phyloP scores from a whole-genome alignment of 192 early-diverging fungal species.

The Linnemannia elongata region DNA sequence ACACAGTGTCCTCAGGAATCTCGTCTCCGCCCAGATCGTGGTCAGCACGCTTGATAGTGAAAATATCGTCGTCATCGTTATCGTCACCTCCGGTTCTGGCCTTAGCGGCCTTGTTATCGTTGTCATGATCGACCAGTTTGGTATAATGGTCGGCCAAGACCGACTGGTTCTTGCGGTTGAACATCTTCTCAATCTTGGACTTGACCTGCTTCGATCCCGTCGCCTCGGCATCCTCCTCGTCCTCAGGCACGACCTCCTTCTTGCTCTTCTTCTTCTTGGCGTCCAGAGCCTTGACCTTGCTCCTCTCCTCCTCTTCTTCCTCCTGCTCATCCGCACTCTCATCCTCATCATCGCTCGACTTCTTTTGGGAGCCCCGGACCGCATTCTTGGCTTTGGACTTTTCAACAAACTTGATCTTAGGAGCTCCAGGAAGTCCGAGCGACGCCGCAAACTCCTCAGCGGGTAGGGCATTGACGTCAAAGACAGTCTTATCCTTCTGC shows the following conservation, averaged over 20 bases:
- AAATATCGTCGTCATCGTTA: constrained; percentile 83
- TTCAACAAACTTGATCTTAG: constrained; percentile 93
- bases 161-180: constrained; percentile 91
- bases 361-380: constrained; percentile 67
- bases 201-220: constrained; percentile 59
- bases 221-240: constrained; percentile 12
- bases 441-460: constrained; percentile 89
- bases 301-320: constrained; percentile 43
- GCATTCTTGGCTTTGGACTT: constrained; percentile 78
- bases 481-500: constrained; percentile 92
- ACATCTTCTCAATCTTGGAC: constrained; percentile 94
- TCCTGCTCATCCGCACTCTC: constrained; percentile 56
- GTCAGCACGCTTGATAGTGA: constrained; percentile 86
- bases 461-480: constrained; percentile 90
- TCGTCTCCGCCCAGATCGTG: constrained; percentile 77
- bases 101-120: constrained; percentile 48
- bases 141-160: constrained; percentile 94
- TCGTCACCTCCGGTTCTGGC: constrained; percentile 36
- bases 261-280: constrained; percentile 54
- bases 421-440: constrained; percentile 94
- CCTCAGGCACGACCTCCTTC: constrained; percentile 51
- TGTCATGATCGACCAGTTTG: constrained; percentile 80
- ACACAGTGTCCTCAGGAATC: constrained; percentile 46
- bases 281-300: constrained; percentile 38
- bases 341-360: constrained; percentile 51